These are phyloP conservation scores for Diaporthe vexans DNA, from an alignment of 2,329 filamentous ascomycete genomes.

Conservation along the genomic window DNA sequence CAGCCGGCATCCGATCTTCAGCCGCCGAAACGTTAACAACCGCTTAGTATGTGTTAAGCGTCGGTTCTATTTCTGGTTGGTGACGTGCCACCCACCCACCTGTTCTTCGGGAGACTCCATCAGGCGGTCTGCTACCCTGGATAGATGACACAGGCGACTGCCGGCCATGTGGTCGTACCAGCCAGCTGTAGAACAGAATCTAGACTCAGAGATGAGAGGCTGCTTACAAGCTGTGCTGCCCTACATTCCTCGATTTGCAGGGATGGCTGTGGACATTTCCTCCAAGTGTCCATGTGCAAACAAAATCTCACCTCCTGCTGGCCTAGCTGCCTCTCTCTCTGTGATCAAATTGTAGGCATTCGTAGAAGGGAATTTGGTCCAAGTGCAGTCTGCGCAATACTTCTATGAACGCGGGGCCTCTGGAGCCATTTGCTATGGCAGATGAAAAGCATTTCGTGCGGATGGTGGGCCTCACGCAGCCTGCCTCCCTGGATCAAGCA, in stretches of 20 bases:
- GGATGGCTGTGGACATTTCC: neutral
- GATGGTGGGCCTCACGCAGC: constrained; percentile 27
- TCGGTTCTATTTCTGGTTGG: constrained; percentile 8
- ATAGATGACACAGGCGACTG: neutral
- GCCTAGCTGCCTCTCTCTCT: neutral
- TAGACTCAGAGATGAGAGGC: neutral
- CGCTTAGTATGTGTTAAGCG: neutral
- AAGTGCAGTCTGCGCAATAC: neutral
- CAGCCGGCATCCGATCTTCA: constrained; percentile 14
- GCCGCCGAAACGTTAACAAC: neutral
- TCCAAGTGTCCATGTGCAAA: neutral
- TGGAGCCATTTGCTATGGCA: constrained; percentile 1
- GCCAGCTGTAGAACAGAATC: neutral
- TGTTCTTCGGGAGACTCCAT: constrained; percentile 1
- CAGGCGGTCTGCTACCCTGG: neutral
- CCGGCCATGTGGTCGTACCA: neutral
- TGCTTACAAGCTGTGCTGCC: neutral
- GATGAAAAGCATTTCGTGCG: neutral
- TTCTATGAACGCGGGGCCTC: neutral
- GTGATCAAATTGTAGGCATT: neutral
- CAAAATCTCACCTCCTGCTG: neutral
- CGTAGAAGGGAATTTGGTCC: neutral
- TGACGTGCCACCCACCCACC: neutral
- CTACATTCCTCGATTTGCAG: neutral
- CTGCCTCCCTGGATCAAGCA: neutral